Percentiles rank a stretch among this genome's conserved stretches.
Conservation (phyloP, 1,139 yeast genomes). For the Kodamaea sp. region DNA sequence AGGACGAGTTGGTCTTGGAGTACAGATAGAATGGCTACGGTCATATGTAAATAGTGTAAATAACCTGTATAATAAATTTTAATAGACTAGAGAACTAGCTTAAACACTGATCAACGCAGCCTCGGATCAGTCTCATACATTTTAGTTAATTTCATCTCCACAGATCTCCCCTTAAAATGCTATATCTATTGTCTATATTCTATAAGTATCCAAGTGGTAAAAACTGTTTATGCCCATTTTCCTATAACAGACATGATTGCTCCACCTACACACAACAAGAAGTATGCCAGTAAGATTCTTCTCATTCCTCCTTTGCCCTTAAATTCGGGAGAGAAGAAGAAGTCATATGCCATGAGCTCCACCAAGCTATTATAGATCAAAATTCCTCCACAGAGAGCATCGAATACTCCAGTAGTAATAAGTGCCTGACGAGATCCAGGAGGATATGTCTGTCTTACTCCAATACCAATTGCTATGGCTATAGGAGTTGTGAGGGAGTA, state of each 20-base stretch:
- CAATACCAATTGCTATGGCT: slow-evolving; percentile 40
- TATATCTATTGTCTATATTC: too few relatives aligned
- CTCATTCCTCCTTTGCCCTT: slow-evolving; percentile 18
- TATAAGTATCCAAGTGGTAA: too few relatives aligned
- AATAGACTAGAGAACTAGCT: too few relatives aligned
- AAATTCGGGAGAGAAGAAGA: slow-evolving; percentile 32
- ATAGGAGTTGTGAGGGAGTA: slow-evolving; percentile 38
- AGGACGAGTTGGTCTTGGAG: slow-evolving; percentile 30
- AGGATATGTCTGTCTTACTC: slow-evolving; percentile 34
- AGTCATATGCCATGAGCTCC: slow-evolving; percentile 45
- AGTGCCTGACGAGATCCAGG: slow-evolving; percentile 35
- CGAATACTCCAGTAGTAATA: slow-evolving; percentile 39
- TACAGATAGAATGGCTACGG: too few relatives aligned
- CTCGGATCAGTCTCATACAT: too few relatives aligned
- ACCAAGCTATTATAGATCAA: slow-evolving; percentile 40
- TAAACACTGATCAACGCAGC: too few relatives aligned
- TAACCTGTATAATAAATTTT: too few relatives aligned
- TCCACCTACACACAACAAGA: slow-evolving; percentile 21
- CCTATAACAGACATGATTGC: slow-evolving; percentile 25
- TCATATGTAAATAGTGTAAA: too few relatives aligned
- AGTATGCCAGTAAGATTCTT: slow-evolving; percentile 25
- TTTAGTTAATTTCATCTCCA: too few relatives aligned
- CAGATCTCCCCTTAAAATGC: too few relatives aligned
- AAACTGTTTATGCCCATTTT: slow-evolving; percentile 24
- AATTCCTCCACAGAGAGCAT: slow-evolving; percentile 41